Percentiles rank a stretch among this genome's conserved stretches.
Evolutionary conservation across 805 yeast genomes (phyloP).

Genomic region (Komagataella kurtzmanii): DNA sequence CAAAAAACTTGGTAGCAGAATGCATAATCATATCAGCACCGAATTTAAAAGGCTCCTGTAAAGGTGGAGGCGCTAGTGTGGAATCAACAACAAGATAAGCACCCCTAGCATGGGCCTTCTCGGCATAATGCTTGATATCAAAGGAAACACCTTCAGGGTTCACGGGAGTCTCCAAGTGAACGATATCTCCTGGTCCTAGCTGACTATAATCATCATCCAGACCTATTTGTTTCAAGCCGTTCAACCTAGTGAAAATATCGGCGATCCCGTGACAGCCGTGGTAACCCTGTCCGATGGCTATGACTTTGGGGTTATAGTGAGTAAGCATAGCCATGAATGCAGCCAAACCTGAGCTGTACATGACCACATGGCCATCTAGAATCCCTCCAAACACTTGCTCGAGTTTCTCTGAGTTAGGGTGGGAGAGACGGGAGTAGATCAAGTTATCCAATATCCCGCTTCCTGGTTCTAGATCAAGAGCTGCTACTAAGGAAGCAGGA

Average conservation of each 20-base stretch:
- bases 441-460: slow-evolving; percentile 12
- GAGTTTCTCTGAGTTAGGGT: slow-evolving; percentile 32
- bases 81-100: slow-evolving; percentile 36
- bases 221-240: slow-evolving; percentile 22
- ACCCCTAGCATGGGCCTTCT: slow-evolving; percentile 26
- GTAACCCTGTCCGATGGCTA: slow-evolving; percentile 32
- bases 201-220: slow-evolving; percentile 18
- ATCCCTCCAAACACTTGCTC: slow-evolving; percentile 30
- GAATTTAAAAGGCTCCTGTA: slow-evolving; percentile 34
- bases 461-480: slow-evolving; percentile 4
- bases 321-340: slow-evolving; percentile 38
- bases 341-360: slow-evolving; percentile 36
- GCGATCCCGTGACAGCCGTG: slow-evolving; percentile 40
- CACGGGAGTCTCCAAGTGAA: slow-evolving; percentile 39
- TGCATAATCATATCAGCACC: slow-evolving; percentile 42
- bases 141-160: slow-evolving; percentile 34
- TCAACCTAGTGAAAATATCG: slow-evolving; percentile 23
- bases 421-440: slow-evolving; percentile 26
- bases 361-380: slow-evolving; percentile 29
- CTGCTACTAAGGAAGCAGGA: background rate
- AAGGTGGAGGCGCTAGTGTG: slow-evolving; percentile 43
- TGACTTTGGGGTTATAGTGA: slow-evolving; percentile 27
- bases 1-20: slow-evolving; percentile 42
- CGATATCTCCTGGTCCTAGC: slow-evolving; percentile 26
- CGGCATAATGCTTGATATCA: slow-evolving; percentile 28